Conservation (phyloP, 805 yeast species). For the Limtongia smithiae region DNA sequence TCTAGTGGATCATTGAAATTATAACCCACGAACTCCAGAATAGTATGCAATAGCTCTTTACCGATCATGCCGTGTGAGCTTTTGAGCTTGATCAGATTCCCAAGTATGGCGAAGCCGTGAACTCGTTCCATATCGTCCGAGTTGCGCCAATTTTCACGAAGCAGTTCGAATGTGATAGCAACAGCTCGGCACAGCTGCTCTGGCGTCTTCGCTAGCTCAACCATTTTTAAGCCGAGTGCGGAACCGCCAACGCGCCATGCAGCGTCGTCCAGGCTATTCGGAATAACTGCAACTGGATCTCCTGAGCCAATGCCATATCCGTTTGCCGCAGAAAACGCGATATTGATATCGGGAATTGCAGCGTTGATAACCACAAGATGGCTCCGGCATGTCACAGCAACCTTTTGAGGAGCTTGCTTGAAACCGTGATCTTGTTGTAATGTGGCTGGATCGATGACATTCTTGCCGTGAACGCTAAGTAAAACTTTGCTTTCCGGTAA, state of each 20-base stretch:
- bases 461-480: slow-evolving; percentile 28
- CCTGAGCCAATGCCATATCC: slow-evolving; percentile 26
- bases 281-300: slow-evolving; percentile 26
- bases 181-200: slow-evolving; percentile 40
- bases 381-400: slow-evolving; percentile 16
- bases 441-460: slow-evolving; percentile 13
- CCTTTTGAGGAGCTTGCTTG: slow-evolving; percentile 17
- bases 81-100: slow-evolving; percentile 51
- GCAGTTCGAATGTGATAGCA: slow-evolving; percentile 43
- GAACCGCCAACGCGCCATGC: slow-evolving; percentile 49
- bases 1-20: slow-evolving; percentile 49
- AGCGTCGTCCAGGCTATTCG: slow-evolving; percentile 27
- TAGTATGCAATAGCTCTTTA: slow-evolving; percentile 47
- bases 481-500: slow-evolving; percentile 26
- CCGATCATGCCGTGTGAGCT: slow-evolving; percentile 34
- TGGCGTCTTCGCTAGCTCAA: slow-evolving; percentile 45
- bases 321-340: slow-evolving; percentile 20
- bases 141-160: slow-evolving; percentile 50
- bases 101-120: slow-evolving; percentile 59
- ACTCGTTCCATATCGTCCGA: slow-evolving; percentile 55
- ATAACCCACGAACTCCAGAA: slow-evolving; percentile 57
- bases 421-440: slow-evolving; percentile 19
- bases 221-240: slow-evolving; percentile 44
- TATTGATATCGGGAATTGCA: slow-evolving; percentile 26
- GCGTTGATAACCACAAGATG: slow-evolving; percentile 25